Base-by-base conservation (phyloP, 352 stramenopile genomes). In the Phytophthora crassamura region DNA sequence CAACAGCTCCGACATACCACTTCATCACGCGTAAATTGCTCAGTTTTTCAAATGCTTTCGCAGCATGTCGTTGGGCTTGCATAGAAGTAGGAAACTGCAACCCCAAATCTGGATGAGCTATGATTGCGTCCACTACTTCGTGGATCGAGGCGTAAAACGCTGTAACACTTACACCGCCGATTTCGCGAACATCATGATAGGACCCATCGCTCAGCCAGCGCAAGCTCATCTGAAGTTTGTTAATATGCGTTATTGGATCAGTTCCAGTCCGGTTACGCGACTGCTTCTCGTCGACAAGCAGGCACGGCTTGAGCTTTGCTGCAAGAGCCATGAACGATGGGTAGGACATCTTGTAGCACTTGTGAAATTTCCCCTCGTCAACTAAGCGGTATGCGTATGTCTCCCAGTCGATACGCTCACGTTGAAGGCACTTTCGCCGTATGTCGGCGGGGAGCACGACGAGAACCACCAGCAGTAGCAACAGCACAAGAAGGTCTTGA, bases 111-210 rank as follows among this genome's bases (percentile, higher is more conserved):
- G 41, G 41, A 40, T 62, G 54, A 38, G 22, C 41, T 22, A 53
- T 46, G 10, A 53, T 46, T n/a, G 54, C 42, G 8, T 62, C 54
- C 14, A 62, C 20, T 5, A 62, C 54, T n/a, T 53, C 18, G 10
- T 62, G 54, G 10, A 62, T 47, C 7, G 16, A 22, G 36, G 30
- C 41, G 9, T 62, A 62, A 52, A 53, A 62, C 3, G 53, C 53
- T n/a, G 30, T 5, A 32, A 35, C 40, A 16, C 53, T 60, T 4
- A 50, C 53, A 36, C 42, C 54, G 16, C 22, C 32, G 4, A 32
- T 53, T 18, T 12, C 7, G 39, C 52, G 40, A 22, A 60, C 28
- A 20, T 51, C 40, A 38, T 51, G 53, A 25, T 60, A 60, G 15
- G 30, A 50, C 2, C 51, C 38, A 16, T 39, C 39, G 10, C 52